These are phyloP conservation scores for Termitomyces sp. DNA, from an alignment of 768 basidiomycete species.

Conservation along the genomic window DNA sequence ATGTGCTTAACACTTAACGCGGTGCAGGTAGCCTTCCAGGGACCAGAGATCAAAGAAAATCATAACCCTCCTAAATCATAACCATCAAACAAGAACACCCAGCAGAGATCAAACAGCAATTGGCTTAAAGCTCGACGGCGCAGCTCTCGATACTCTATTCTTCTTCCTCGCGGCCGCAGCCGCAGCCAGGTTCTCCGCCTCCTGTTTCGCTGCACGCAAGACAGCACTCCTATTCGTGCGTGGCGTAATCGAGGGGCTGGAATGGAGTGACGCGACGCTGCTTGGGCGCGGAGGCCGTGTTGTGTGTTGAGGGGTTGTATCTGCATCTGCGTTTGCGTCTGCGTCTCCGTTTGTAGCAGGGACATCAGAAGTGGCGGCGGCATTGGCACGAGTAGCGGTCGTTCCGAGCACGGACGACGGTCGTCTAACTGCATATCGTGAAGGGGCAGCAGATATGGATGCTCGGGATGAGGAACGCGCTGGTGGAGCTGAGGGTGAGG, in stretches of 20 bases:
- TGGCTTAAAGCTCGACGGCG: slow-evolving; percentile 42
- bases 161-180: slow-evolving; percentile 41
- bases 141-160: slow-evolving; percentile 26
- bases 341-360: background rate
- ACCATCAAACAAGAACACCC: background rate
- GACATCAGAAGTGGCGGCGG: slow-evolving; percentile 4
- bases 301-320: slow-evolving; percentile 12
- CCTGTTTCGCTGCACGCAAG: slow-evolving; percentile 69
- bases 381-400: slow-evolving; percentile 31
- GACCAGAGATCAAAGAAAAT: background rate
- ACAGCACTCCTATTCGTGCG: slow-evolving; percentile 74
- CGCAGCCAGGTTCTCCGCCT: slow-evolving; percentile 42
- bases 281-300: slow-evolving; percentile 47
- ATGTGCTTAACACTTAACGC: background rate
- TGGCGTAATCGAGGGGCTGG: slow-evolving; percentile 62
- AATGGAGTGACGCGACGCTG: slow-evolving; percentile 38
- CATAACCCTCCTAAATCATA: background rate
- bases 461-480: slow-evolving; percentile 24
- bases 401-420: slow-evolving; percentile 25
- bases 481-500: background rate
- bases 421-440: slow-evolving; percentile 15
- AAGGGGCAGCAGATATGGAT: slow-evolving; percentile 28
- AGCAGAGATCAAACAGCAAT: slow-evolving; percentile 22
- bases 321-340: background rate
- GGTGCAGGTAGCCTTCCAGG: slow-evolving; percentile 2